Base-by-base conservation (phyloP, 352 stramenopile species). In the Hyphochytrium catenoides region DNA sequence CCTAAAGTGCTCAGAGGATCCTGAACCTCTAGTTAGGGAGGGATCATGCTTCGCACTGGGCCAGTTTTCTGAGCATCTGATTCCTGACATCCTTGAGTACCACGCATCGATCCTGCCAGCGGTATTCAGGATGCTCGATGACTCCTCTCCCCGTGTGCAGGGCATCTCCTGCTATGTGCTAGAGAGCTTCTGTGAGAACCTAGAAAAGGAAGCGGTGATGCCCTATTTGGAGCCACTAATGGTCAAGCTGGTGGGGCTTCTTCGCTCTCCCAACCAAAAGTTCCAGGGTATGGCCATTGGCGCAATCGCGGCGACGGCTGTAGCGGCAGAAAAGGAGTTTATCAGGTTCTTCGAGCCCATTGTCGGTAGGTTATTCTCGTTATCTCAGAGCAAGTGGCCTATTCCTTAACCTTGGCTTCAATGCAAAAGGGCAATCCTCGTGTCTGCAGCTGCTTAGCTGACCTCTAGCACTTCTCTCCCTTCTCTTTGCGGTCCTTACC, bases 121-220 rank as follows among this genome's bases (percentile, higher is more conserved):
- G 46, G 83, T 91, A 27, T 93, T 97, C 37, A 49, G 61, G 14
- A 55, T 96, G 4, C 55, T 98, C 8, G 84, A 97, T 41, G 88
- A 98, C 54, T 54, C 51, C 26, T 79, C 60, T 22, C 73, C 89
- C 43, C 74, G 76, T 16, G 89, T 95, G 43, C 85, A 95, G 58
- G 84, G 81, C 5, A 93, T 86, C 8, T 86, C 77, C 26, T 84
- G 93, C 43, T 97, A 98, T 50, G 86, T 98, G 8, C 64, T 97
- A 28, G 90, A 98, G 58, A 93, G 95, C 59, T 97, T 98, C 54
- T 96, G 86, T 39, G 86, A 98, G 66, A 84, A 75, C 46, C 84
- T 97, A 64, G 82, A 95, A 43, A 84, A 70, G 21, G 62, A 93
- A 31, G 79, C 91, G 39, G 74, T 96, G 22, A 52, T 81, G 33